These are phyloP conservation scores for Neospermospora avenae DNA, from an alignment of 2,329 filamentous ascomycete species.

Conservation along the genomic window DNA sequence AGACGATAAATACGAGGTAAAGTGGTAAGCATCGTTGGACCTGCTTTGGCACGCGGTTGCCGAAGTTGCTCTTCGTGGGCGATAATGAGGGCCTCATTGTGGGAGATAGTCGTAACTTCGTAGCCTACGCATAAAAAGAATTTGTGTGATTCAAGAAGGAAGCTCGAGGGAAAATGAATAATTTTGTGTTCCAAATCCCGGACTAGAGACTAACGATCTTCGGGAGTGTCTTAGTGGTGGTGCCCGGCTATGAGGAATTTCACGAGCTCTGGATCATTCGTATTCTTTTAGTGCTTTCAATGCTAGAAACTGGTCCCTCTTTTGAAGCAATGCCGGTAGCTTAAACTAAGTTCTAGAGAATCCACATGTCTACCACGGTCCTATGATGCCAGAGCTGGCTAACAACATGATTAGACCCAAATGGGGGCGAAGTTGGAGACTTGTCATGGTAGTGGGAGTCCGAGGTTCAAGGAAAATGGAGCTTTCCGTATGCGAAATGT, in stretches of 20 bases:
- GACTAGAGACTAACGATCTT: neutral
- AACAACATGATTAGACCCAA: neutral
- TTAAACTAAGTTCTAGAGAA: neutral
- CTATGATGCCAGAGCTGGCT: neutral
- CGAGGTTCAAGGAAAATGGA: neutral
- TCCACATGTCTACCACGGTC: neutral
- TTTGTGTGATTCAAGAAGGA: neutral
- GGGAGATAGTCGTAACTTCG: neutral
- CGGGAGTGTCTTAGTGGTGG: neutral
- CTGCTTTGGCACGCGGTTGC: conserved; percentile 12
- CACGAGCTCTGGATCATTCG: neutral
- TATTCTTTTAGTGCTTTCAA: neutral
- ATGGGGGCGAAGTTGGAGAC: neutral
- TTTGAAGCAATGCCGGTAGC: neutral
- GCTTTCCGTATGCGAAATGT: neutral
- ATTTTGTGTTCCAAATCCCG: neutral
- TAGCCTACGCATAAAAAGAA: neutral
- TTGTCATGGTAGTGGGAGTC: neutral
- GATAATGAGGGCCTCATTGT: conserved; percentile 2
- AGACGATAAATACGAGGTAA: conserved; percentile 26
- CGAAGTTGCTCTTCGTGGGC: conserved; percentile 1
- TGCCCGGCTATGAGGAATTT: neutral
- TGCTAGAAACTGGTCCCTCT: neutral
- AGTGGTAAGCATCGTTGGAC: conserved; percentile 29
- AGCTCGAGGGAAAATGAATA: neutral